Conservation (phyloP, 2,329 filamentous ascomycete species). For the Pseudogymnoascus sp. region DNA sequence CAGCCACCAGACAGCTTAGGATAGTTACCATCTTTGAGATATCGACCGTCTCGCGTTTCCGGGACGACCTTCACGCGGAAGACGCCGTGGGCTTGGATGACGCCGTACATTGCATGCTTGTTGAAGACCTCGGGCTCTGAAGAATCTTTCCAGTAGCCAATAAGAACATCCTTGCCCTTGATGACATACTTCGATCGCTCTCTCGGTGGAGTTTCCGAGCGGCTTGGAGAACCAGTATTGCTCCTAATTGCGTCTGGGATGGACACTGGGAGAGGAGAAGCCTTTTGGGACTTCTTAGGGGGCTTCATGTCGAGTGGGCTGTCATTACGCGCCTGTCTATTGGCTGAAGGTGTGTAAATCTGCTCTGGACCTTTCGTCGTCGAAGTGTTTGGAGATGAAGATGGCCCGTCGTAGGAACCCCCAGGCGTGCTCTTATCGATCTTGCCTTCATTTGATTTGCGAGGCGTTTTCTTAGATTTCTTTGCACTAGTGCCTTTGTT, state of each 20-base stretch:
- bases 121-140: conserved; percentile 41
- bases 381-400: not conserved
- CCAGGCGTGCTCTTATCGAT: not conserved
- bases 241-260: not conserved
- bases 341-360: not conserved
- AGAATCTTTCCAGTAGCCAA: conserved; percentile 56
- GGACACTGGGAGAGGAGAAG: not conserved
- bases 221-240: not conserved
- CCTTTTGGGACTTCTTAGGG: conserved; percentile 21
- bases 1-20: conserved; percentile 53
- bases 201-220: not conserved
- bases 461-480: not conserved
- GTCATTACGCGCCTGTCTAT: not conserved
- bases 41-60: conserved; percentile 54
- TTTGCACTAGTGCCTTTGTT: not conserved
- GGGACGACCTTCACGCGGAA: conserved; percentile 57
- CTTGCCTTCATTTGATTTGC: not conserved
- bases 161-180: conserved; percentile 32
- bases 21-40: conserved; percentile 50
- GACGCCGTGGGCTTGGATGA: conserved; percentile 57
- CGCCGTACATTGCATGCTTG: conserved; percentile 58
- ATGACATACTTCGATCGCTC: not conserved
- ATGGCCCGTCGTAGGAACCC: not conserved
- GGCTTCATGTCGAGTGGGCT: conserved; percentile 20
- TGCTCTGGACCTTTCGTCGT: not conserved